Conservation (phyloP, 768 basidiomycete genomes). For the Lactarius quietus region DNA sequence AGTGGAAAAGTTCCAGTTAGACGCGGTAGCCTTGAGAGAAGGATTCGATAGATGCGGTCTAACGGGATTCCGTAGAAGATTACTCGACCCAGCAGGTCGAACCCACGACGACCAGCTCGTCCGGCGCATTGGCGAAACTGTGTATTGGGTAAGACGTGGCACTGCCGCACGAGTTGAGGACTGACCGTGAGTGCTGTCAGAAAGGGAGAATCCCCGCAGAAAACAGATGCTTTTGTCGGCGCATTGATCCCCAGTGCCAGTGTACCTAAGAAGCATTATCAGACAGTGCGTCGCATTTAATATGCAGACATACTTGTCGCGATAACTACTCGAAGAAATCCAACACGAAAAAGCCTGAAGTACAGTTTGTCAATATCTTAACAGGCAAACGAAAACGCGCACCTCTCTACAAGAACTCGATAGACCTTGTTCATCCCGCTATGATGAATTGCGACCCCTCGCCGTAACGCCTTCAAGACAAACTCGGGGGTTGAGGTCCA, state of each 20-base stretch:
- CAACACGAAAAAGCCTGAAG: slow-evolving; percentile 54
- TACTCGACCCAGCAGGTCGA: slow-evolving; percentile 65
- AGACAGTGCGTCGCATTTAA: background rate
- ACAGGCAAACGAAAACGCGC: slow-evolving; percentile 1
- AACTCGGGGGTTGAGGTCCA: slow-evolving; percentile 39
- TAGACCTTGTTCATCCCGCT: slow-evolving; percentile 65
- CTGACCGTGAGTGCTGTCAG: slow-evolving; percentile 58
- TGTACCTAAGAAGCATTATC: slow-evolving; percentile 41
- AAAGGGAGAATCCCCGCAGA: slow-evolving; percentile 58
- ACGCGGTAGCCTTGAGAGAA: slow-evolving; percentile 59
- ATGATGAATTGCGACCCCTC: slow-evolving; percentile 70
- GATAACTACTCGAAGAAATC: slow-evolving; percentile 61
- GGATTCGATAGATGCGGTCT: slow-evolving; percentile 59
- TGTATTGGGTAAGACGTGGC: slow-evolving; percentile 15
- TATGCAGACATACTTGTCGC: slow-evolving; percentile 46
- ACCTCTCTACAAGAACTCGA: slow-evolving; percentile 56
- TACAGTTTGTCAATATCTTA: background rate
- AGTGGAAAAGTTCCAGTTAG: slow-evolving; percentile 63
- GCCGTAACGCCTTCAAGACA: slow-evolving; percentile 45
- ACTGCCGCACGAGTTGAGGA: slow-evolving; percentile 2
- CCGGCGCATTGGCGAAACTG: slow-evolving; percentile 74
- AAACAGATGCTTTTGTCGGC: slow-evolving; percentile 61
- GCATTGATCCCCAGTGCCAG: slow-evolving; percentile 75
- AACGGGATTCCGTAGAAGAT: slow-evolving; percentile 67
- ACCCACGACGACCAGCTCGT: slow-evolving; percentile 69